Conservation (phyloP, 2,329 filamentous ascomycete genomes). For the Hypoxylon sp. region DNA sequence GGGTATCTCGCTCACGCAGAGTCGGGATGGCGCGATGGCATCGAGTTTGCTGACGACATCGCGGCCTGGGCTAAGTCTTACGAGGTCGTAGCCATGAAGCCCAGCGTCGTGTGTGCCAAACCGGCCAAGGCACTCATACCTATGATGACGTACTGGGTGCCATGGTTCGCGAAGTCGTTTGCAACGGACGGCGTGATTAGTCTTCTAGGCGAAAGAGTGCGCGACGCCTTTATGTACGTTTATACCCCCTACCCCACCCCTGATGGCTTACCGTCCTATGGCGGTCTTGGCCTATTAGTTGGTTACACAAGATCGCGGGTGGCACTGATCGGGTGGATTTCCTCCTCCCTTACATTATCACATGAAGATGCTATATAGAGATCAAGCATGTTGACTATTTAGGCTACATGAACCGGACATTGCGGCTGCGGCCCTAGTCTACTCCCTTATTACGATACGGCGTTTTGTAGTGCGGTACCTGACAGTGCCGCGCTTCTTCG, state of each 20-base stretch:
- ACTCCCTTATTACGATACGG: conserved; percentile 66
- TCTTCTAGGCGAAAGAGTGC: conserved; percentile 75
- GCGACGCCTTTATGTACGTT: conserved; percentile 75
- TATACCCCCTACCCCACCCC: background rate
- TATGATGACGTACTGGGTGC: conserved; percentile 71
- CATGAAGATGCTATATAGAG: background rate
- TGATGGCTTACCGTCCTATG: background rate
- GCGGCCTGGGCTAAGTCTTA: conserved; percentile 67
- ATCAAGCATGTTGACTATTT: background rate
- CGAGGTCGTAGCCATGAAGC: conserved; percentile 72
- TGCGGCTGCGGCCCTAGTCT: conserved; percentile 58
- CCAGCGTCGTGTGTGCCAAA: conserved; percentile 63
- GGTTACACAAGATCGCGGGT: background rate
- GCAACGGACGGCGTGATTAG: conserved; percentile 68
- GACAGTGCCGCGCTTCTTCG: conserved; percentile 68
- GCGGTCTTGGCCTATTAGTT: background rate
- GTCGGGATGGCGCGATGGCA: conserved; percentile 62
- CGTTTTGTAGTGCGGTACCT: conserved; percentile 71
- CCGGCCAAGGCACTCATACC: conserved; percentile 72
- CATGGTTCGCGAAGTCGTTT: conserved; percentile 62
- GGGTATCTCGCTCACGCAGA: conserved; percentile 53
- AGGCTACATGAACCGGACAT: conserved; percentile 63
- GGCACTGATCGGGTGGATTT: background rate
- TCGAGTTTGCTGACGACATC: conserved; percentile 68
- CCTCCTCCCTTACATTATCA: background rate